phyloP scores from a whole-genome alignment of 2,329 filamentous ascomycete genomes.

The Metarhizium rileyi region DNA sequence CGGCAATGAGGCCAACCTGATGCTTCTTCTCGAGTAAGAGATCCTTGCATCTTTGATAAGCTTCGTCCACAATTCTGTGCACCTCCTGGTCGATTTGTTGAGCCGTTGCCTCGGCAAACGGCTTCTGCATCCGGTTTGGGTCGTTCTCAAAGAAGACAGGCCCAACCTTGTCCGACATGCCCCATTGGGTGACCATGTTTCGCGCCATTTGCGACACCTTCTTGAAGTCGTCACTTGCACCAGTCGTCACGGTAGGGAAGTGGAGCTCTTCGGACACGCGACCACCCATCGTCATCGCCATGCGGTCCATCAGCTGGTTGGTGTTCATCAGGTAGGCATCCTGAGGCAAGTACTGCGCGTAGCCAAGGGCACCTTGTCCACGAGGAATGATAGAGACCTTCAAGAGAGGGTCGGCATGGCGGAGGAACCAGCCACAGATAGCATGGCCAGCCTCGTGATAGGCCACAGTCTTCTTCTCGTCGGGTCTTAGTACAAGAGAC shows the following conservation, averaged over 20 bases:
- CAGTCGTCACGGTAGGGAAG: slow-evolving; percentile 92
- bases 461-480: slow-evolving; percentile 91
- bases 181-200: slow-evolving; percentile 98
- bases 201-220: slow-evolving; percentile 96
- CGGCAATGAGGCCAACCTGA: slow-evolving; percentile 81
- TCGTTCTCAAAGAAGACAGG: slow-evolving; percentile 85
- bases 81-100: slow-evolving; percentile 89
- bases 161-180: slow-evolving; percentile 92
- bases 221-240: slow-evolving; percentile 94
- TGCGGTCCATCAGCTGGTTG: slow-evolving; percentile 94
- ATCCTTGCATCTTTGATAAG: slow-evolving; percentile 81
- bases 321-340: slow-evolving; percentile 95
- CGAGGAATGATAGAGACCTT: slow-evolving; percentile 99
- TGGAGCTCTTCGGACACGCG: slow-evolving; percentile 93
- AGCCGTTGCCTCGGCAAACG: slow-evolving; percentile 89
- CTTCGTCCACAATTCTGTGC: slow-evolving; percentile 80
- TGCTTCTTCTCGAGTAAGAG: slow-evolving; percentile 77
- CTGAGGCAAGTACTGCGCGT: slow-evolving; percentile 91
- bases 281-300: slow-evolving; percentile 98
- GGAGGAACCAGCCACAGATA: slow-evolving; percentile 97
- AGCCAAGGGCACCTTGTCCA: slow-evolving; percentile 85
- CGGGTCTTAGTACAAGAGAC: slow-evolving; percentile 82
- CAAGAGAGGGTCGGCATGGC: slow-evolving; percentile 89
- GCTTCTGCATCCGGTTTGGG: slow-evolving; percentile 78
- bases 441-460: slow-evolving; percentile 98